These are phyloP conservation scores for Beauveria sp. DNA, from an alignment of 2,329 filamentous ascomycete species.

Conservation along the genomic window DNA sequence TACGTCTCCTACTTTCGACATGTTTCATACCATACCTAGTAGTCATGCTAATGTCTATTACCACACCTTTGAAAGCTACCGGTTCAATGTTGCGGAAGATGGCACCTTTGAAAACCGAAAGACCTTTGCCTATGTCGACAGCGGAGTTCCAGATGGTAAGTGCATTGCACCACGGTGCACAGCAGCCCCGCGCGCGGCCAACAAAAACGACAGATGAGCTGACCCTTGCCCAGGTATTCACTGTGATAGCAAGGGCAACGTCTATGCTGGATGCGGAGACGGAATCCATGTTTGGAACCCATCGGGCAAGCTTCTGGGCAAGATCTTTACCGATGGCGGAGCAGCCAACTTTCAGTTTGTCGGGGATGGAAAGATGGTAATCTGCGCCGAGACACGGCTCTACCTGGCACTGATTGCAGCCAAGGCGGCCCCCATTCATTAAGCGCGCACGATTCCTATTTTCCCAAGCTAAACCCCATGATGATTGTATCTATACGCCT, in stretches of 20 bases:
- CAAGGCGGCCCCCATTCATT: constrained; percentile 11
- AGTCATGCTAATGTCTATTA: background rate
- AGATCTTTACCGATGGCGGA: constrained; percentile 43
- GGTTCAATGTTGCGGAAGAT: constrained; percentile 35
- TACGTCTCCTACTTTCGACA: constrained; percentile 20
- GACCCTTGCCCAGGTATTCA: constrained; percentile 40
- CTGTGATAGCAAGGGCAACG: constrained; percentile 45
- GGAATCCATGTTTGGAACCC: constrained; percentile 42
- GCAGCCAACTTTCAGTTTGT: constrained; percentile 40
- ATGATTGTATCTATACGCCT: background rate
- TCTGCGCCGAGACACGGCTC: constrained; percentile 26
- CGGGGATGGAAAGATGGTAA: constrained; percentile 27
- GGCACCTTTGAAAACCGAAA: constrained; percentile 40
- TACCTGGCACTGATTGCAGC: constrained; percentile 25
- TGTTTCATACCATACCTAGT: background rate
- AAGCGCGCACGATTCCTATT: background rate
- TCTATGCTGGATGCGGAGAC: constrained; percentile 43
- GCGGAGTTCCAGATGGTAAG: constrained; percentile 51
- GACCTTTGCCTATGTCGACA: constrained; percentile 48
- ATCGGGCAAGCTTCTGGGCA: constrained; percentile 41
- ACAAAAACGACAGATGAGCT: background rate
- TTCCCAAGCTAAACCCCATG: background rate
- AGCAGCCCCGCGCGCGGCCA: background rate
- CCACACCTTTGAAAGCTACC: constrained; percentile 27
- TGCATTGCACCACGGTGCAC: background rate